Evolutionary conservation across 495 filamentous ascomycete species (phyloP), one percentile per base, ranked within the genome.

Genomic region (Podospora conica): DNA sequence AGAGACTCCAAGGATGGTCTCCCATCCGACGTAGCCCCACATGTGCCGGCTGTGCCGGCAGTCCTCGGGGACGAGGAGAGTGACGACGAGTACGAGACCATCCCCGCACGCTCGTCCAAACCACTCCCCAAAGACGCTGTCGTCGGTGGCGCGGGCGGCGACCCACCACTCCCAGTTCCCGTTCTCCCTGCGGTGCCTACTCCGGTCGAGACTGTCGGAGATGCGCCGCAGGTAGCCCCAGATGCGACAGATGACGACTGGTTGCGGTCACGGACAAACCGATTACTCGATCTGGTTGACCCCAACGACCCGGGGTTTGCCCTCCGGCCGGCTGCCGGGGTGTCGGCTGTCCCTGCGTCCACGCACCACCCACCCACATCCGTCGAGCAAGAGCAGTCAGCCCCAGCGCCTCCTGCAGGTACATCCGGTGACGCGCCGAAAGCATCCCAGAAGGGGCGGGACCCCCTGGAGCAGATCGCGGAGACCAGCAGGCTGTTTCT

Each of bases 221-320:
- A 68, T 56, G 65, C 59, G 18, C 65, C 61, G 20, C 66, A 66
- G 48, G 66, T 67, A 22, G 28, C 67, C 18, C 68, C 61, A 12
- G 72, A 78, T 59, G 81, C 85, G 22, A 88, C 88, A 11, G 96
- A 98, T 74, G 84, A 86, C 56, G 95, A 99, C 74, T 99, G 95
- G 95, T 82, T 97, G 59, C 88, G 95, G 53, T 96, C 91, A 53
- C 88, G 91, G 68, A 97, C 93, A n/a, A 97, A 88, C 75, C 86
- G 96, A 68, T 77, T 97, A 57, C 82, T 98, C 40, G 96, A 92
- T 72, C 79, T 98, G 22, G 80, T 91, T 22, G 91, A 94, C 60
- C 81, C 79, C 2, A 79, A 84, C 55, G 82, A 83, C 57, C 67
- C 77, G 5, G 66, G 66, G 0, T 72, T 79, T 66, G 18, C 67